Percentiles rank a stretch among this genome's conserved stretches.
Evolutionary conservation across 768 basidiomycete genomes (phyloP).

Genomic region (Rickenella mellea): DNA sequence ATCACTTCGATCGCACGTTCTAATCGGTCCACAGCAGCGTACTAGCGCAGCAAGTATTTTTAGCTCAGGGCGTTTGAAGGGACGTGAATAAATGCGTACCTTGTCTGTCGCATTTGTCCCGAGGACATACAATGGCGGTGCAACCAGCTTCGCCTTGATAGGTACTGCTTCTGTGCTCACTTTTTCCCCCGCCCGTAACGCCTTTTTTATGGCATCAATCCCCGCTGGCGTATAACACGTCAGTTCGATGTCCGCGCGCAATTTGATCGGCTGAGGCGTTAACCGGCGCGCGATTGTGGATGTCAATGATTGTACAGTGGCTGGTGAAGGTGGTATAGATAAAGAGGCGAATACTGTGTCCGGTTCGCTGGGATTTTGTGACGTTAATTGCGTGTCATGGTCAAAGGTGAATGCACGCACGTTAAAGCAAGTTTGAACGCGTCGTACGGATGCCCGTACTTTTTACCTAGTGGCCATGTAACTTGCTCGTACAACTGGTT

Average conservation of each 20-base stretch:
- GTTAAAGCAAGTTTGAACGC: slow-evolving; percentile 95
- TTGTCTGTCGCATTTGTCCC: slow-evolving; percentile 97
- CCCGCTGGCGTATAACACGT: slow-evolving; percentile 94
- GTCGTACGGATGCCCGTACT: slow-evolving; percentile 93
- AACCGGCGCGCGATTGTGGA: slow-evolving; percentile 87
- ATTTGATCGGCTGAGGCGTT: slow-evolving; percentile 97
- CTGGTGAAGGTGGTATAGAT: slow-evolving; percentile 40
- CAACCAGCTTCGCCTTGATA: slow-evolving; percentile 94
- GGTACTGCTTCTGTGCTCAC: slow-evolving; percentile 85
- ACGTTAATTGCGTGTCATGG: neutral
- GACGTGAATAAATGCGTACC: slow-evolving; percentile 26
- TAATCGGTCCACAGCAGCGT: slow-evolving; percentile 83
- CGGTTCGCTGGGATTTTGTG: slow-evolving; percentile 38
- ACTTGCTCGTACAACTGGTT: slow-evolving; percentile 86
- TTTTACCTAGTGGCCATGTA: slow-evolving; percentile 86
- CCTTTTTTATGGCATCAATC: slow-evolving; percentile 93
- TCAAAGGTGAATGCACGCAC: slow-evolving; percentile 35
- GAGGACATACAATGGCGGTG: slow-evolving; percentile 92
- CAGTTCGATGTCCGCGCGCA: slow-evolving; percentile 94
- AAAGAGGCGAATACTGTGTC: slow-evolving; percentile 78
- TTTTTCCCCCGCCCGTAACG: slow-evolving; percentile 80
- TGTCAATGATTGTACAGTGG: slow-evolving; percentile 55
- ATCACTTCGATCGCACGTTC: slow-evolving; percentile 92
- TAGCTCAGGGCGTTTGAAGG: neutral
- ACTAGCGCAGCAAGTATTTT: slow-evolving; percentile 27